Evolutionary conservation across 1,139 yeast species (phyloP), one percentile per base, ranked within the genome.

Genomic region (Insectozyma bohioensis): DNA sequence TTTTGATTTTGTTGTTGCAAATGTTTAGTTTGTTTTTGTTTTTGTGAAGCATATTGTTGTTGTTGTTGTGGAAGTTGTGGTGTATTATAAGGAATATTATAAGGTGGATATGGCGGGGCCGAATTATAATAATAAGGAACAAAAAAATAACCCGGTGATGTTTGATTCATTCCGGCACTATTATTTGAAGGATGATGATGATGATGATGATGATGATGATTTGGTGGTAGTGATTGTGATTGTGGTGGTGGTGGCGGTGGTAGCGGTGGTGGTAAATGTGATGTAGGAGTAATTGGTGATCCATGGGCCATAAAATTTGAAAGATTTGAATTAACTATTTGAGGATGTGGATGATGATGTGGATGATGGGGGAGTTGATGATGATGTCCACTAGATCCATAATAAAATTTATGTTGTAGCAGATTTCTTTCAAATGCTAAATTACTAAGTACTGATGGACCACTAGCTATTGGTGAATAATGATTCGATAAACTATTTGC

Each of bases 351-450:
- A 8, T 11, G 20, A 17, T 19, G 28, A 11, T 13, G 30, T 6
- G 12, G 30, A 6, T 20, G 19, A 24, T 26, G 10, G 14, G 19
- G 15, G 30, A 27, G 5, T n/a, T 20, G 28, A 8, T 14, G 33
- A 15, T 10, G 30, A 27, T 13, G 30, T 6, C n/a, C 28, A n/a
- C 16, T n/a, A n/a, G n/a, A n/a, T n/a, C 34, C 58, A 37, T 61
- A 63, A 36, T 62, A 63, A 33, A 56, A 49, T 36, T 58, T 55
- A 24, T 60, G 65, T 36, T 62, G 68, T 31, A 58, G 52, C 48
- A 54, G 56, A 35, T 58, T 61, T 30, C 67, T 45, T 42, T 63
- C 70, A 40, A 58, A 57, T 6, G 67, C 69, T 28, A 63, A 48
- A 30, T 47, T 45, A 10, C 56, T 43, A n/a, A 57, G 34, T 6